Percentiles rank a stretch among this genome's conserved stretches.
These are phyloP conservation scores for Pueraria montana DNA, from an alignment of 306 rosid genomes.

Conservation along the genomic window DNA sequence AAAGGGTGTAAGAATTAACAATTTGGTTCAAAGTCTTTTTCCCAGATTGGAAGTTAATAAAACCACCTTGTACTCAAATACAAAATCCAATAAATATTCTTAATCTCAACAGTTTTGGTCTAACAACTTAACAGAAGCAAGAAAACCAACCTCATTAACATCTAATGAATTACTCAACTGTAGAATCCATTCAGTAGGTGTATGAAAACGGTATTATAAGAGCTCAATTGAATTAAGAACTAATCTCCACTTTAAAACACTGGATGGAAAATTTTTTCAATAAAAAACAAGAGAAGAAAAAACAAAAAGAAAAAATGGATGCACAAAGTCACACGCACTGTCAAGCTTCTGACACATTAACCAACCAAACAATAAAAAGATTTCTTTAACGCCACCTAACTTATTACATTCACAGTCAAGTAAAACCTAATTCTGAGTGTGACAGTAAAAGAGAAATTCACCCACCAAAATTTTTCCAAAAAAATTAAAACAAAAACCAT, in stretches of 20 bases:
- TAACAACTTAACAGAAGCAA: constrained; percentile 30
- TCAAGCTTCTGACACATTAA: constrained; percentile 64
- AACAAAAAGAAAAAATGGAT: constrained; percentile 8
- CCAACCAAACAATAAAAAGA: constrained; percentile 52
- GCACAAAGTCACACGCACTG: constrained; percentile 44
- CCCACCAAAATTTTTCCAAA: constrained; percentile 22
- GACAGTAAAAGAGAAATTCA: constrained; percentile 45
- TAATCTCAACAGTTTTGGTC: constrained; percentile 13
- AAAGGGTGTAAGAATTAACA: constrained; percentile 6
- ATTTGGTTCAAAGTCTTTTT: constrained; percentile 21
- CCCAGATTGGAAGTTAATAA: constrained; percentile 12
- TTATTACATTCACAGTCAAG: constrained; percentile 57
- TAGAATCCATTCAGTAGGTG: constrained; percentile 18
- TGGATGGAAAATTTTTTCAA: constrained; percentile 36
- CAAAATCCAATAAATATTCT: constrained; percentile 15
- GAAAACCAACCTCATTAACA: constrained; percentile 45
- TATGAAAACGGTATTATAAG: constrained; percentile 18
- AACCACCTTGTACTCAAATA: neutral
- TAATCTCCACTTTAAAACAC: constrained; percentile 33
- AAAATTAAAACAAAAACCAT: neutral
- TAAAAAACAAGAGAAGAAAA: neutral
- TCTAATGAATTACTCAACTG: constrained; percentile 41
- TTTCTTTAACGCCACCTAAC: constrained; percentile 51
- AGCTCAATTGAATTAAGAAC: constrained; percentile 26
- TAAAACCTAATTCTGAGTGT: constrained; percentile 62